Evolutionary conservation across 2,329 filamentous ascomycete species (phyloP).

Genomic region (Hypoxylon sp.): DNA sequence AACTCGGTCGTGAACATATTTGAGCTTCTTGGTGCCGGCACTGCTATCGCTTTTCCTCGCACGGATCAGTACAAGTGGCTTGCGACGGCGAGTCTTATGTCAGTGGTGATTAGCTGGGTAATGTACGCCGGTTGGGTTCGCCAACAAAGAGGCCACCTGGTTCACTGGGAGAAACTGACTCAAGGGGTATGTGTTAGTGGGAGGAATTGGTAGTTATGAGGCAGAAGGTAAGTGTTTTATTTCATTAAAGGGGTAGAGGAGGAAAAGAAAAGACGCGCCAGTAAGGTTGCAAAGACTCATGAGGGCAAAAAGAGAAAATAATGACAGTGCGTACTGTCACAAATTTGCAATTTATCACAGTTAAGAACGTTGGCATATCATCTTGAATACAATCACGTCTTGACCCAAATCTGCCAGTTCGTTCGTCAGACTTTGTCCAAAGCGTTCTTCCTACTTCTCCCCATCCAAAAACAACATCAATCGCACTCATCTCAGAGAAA

Average conservation of each 20-base stretch:
- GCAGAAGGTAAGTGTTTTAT: not conserved
- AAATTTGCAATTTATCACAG: not conserved
- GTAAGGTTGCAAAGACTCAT: not conserved
- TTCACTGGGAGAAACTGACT: constrained; percentile 58
- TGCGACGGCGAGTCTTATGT: constrained; percentile 55
- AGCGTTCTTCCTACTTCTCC: not conserved
- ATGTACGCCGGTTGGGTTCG: constrained; percentile 59
- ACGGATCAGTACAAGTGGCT: constrained; percentile 60
- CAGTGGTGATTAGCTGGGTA: constrained; percentile 53
- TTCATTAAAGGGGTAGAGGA: not conserved
- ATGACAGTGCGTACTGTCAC: constrained; percentile 10
- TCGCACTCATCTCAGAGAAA: not conserved
- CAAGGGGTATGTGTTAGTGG: constrained; percentile 17
- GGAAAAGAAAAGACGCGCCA: not conserved
- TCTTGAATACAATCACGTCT: not conserved
- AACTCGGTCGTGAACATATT: constrained; percentile 58
- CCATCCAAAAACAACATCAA: not conserved
- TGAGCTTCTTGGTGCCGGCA: constrained; percentile 57
- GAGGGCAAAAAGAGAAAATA: not conserved
- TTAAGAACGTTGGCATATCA: not conserved
- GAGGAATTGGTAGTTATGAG: constrained; percentile 13
- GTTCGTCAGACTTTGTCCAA: not conserved
- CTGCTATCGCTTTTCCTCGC: constrained; percentile 56
- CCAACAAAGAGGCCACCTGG: constrained; percentile 57
- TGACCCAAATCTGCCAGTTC: not conserved